Evolutionary conservation across 768 basidiomycete genomes (phyloP).

Genomic region (Tylopilus vinaceipallidus): DNA sequence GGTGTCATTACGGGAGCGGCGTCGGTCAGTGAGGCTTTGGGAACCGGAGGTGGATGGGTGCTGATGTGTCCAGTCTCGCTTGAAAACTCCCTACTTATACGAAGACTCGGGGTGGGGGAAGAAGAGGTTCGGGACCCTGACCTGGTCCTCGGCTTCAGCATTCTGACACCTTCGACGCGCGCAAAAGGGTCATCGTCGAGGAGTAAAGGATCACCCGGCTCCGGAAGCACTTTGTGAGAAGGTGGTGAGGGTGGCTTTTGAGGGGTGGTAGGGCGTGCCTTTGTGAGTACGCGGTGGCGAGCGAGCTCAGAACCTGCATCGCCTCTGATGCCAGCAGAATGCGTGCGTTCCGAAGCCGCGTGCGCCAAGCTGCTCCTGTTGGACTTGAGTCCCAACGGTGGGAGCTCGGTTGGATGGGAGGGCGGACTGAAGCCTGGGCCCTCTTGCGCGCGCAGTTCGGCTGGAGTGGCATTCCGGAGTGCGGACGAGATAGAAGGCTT

Average conservation of each 20-base stretch:
- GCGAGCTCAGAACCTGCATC: slow-evolving; percentile 12
- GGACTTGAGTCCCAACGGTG: slow-evolving; percentile 11
- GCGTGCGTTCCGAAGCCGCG: slow-evolving; percentile 9
- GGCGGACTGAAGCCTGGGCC: neutral
- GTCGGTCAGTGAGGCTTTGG: neutral
- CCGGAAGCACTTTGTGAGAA: slow-evolving; percentile 6
- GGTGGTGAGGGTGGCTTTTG: slow-evolving; percentile 18
- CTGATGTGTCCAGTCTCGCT: slow-evolving; percentile 12
- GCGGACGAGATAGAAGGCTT: slow-evolving; percentile 3
- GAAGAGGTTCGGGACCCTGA: slow-evolving; percentile 2
- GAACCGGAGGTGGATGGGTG: neutral
- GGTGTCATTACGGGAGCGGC: neutral
- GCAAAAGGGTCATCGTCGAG: slow-evolving; percentile 49
- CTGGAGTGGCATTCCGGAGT: neutral
- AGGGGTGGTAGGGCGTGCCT: slow-evolving; percentile 35
- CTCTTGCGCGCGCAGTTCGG: slow-evolving; percentile 1
- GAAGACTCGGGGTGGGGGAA: neutral
- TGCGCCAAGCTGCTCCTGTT: slow-evolving; percentile 14
- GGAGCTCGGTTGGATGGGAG: slow-evolving; percentile 13
- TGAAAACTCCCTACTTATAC: slow-evolving; percentile 1
- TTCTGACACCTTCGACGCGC: slow-evolving; percentile 48
- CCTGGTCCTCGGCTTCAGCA: slow-evolving; percentile 34
- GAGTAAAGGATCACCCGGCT: slow-evolving; percentile 23
- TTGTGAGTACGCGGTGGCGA: slow-evolving; percentile 29
- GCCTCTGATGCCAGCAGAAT: slow-evolving; percentile 5